These are phyloP conservation scores for Lotus japonicus DNA, from an alignment of 306 rosid species.

Conservation along the genomic window DNA sequence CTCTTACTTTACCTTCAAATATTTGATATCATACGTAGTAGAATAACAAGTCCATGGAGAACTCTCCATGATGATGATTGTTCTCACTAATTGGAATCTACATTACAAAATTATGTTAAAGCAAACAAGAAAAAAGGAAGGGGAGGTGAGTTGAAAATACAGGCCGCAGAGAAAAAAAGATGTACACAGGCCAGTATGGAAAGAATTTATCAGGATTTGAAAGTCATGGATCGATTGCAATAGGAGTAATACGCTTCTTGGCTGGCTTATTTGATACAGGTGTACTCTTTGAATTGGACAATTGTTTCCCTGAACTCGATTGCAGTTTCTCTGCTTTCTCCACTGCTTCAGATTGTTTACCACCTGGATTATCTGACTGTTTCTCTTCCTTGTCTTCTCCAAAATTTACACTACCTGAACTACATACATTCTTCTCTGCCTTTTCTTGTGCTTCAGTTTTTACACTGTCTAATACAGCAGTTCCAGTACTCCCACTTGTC, in stretches of 20 bases:
- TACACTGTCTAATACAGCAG: constrained; percentile 2
- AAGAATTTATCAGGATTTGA: constrained; percentile 1
- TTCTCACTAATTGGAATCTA: background rate
- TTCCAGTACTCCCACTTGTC: constrained; percentile 2
- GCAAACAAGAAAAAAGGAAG: background rate
- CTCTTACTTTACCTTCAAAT: background rate
- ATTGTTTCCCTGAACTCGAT: constrained; percentile 23
- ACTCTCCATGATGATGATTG: background rate
- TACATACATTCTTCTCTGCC: constrained; percentile 14
- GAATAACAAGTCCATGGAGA: background rate
- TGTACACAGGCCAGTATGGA: constrained; percentile 14
- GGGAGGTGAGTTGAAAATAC: background rate
- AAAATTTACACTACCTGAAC: constrained; percentile 12
- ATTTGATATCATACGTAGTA: background rate
- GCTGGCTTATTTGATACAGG: constrained; percentile 29
- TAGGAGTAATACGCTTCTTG: constrained; percentile 35
- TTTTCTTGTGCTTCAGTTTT: constrained; percentile 30
- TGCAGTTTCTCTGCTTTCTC: constrained; percentile 23
- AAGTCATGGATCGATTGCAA: constrained; percentile 27
- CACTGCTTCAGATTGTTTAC: constrained; percentile 21
- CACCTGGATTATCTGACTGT: background rate
- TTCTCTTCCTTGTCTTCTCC: constrained; percentile 11
- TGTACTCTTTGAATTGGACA: constrained; percentile 14
- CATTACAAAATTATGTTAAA: constrained; percentile 8
- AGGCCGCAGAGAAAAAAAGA: constrained; percentile 15